Conservation (phyloP, 2,329 filamentous ascomycete genomes). For the Orbilia brochopaga region DNA sequence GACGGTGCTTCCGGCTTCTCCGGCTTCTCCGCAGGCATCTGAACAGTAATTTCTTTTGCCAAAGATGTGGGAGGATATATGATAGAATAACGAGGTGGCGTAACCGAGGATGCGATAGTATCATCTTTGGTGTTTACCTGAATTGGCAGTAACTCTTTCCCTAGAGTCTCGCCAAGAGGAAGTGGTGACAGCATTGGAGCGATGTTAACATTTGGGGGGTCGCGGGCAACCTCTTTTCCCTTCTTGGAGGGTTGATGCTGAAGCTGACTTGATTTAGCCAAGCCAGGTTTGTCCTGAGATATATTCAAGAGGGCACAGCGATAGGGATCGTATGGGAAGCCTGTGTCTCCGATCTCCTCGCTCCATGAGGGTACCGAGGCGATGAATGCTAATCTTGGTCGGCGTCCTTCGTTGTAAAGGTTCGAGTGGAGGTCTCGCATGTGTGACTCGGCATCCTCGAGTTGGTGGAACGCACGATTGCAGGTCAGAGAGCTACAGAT, state of each 20-base stretch:
- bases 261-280: constrained; percentile 1
- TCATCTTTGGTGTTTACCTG: background rate
- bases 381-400: constrained; percentile 46
- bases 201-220: background rate
- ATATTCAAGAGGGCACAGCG: constrained; percentile 46
- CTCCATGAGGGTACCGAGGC: constrained; percentile 45
- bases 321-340: constrained; percentile 49
- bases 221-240: constrained; percentile 43
- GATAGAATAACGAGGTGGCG: constrained; percentile 41
- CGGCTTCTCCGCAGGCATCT: constrained; percentile 18
- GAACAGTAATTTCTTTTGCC: background rate
- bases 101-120: constrained; percentile 7
- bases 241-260: constrained; percentile 35
- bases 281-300: constrained; percentile 33
- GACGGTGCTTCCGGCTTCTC: constrained; percentile 23
- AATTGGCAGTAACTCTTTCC: background rate
- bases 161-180: background rate
- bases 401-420: constrained; percentile 30
- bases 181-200: background rate
- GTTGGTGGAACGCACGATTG: constrained; percentile 48
- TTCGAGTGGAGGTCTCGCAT: constrained; percentile 49
- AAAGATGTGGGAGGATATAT: constrained; percentile 16
- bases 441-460: constrained; percentile 43
- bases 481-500: constrained; percentile 50
- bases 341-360: constrained; percentile 41